Evolutionary conservation across 179 eudicot species (phyloP).

Genomic region (Carnegiea gigantea): DNA sequence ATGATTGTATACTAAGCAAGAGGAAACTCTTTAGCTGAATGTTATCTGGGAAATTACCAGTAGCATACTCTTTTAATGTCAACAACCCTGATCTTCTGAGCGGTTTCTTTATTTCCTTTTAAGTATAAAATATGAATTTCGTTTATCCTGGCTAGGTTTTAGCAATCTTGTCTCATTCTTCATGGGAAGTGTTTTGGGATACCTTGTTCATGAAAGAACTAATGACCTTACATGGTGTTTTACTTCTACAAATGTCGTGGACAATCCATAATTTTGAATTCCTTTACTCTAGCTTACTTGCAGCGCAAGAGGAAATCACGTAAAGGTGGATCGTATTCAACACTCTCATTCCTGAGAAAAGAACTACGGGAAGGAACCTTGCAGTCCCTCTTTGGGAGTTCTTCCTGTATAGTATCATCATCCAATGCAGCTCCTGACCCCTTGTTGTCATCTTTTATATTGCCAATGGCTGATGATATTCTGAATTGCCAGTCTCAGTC

Average conservation of each 20-base stretch:
- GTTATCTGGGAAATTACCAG: background rate
- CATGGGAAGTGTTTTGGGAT: background rate
- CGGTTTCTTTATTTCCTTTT: background rate
- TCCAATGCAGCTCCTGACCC: conserved; percentile 52
- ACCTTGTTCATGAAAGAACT: background rate
- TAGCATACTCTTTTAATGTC: background rate
- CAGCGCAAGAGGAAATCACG: conserved; percentile 49
- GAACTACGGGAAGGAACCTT: conserved; percentile 74
- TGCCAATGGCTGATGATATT: conserved; percentile 46
- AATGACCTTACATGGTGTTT: background rate
- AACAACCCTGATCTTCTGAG: background rate
- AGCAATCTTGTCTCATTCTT: background rate
- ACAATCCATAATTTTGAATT: conserved; percentile 22
- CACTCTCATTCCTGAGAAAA: conserved; percentile 60
- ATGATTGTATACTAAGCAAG: background rate
- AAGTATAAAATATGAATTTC: background rate
- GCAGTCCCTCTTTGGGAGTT: conserved; percentile 63
- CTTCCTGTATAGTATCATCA: conserved; percentile 50
- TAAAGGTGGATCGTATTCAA: conserved; percentile 53
- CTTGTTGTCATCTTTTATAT: conserved; percentile 48
- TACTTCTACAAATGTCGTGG: background rate
- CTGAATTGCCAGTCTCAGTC: conserved; percentile 33
- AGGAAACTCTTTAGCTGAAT: background rate
- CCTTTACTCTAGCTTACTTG: conserved; percentile 42
- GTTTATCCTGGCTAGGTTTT: background rate